These are phyloP conservation scores for Phytophthora europaea DNA, from an alignment of 352 stramenopile genomes.

Conservation along the genomic window DNA sequence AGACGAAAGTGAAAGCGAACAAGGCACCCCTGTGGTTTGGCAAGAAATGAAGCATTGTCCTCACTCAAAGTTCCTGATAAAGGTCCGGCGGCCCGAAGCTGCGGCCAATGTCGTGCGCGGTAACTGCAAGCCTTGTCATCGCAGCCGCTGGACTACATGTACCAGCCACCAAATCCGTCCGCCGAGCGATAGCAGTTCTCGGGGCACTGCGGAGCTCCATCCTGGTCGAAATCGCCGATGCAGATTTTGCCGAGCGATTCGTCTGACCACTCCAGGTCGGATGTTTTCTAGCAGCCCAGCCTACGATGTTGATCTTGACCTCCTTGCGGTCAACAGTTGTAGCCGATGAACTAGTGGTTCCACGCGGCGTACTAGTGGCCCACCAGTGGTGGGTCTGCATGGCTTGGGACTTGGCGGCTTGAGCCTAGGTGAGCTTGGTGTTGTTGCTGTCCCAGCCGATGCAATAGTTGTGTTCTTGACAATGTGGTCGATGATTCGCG, in stretches of 20 bases:
- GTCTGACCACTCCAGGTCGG: conserved; percentile 24
- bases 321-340: conserved; percentile 29
- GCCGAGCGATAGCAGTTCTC: conserved; percentile 24
- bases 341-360: conserved; percentile 48
- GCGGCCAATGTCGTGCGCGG: conserved; percentile 47
- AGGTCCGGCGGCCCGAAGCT: conserved; percentile 33
- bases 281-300: conserved; percentile 25
- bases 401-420: conserved; percentile 46
- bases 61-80: conserved; percentile 11
- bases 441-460: conserved; percentile 48
- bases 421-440: conserved; percentile 41
- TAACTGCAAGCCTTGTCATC: conserved; percentile 36
- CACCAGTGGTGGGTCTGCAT: conserved; percentile 24
- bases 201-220: conserved; percentile 42
- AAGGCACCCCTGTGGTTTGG: too few species aligned
- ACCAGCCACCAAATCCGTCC: too few species aligned
- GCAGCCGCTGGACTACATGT: too few species aligned
- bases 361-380: conserved; percentile 35
- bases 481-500: too few species aligned
- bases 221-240: conserved; percentile 31
- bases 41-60: too few species aligned
- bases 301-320: conserved; percentile 35
- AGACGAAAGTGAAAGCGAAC: neutral
- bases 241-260: conserved; percentile 40
- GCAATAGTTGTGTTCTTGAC: conserved; percentile 52